Conservation (phyloP, 2,329 filamentous ascomycete genomes). For the Xylaria polymorpha region DNA sequence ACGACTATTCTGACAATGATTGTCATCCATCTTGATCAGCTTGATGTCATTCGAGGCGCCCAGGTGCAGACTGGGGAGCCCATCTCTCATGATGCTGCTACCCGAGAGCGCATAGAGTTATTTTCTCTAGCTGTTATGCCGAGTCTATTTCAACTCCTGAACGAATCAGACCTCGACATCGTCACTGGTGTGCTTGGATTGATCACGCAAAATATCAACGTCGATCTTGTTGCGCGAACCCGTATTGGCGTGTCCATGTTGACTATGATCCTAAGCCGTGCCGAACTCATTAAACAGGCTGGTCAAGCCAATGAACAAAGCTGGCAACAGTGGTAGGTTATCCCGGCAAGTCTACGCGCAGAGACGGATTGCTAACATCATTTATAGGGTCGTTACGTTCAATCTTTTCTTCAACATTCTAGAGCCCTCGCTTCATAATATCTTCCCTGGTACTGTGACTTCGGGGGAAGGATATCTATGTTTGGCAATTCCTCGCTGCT, state of each 20-base stretch:
- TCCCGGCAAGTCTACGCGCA: neutral
- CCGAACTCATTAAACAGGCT: constrained; percentile 90
- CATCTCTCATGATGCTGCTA: constrained; percentile 74
- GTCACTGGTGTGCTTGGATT: constrained; percentile 90
- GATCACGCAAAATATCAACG: constrained; percentile 82
- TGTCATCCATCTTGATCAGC: constrained; percentile 88
- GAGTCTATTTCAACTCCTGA: constrained; percentile 87
- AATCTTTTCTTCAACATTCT: constrained; percentile 87
- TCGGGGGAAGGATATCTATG: constrained; percentile 94
- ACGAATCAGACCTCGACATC: constrained; percentile 89
- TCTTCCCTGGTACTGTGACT: constrained; percentile 93
- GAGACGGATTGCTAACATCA: constrained; percentile 24
- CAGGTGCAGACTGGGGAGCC: constrained; percentile 78
- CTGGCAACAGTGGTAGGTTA: constrained; percentile 80
- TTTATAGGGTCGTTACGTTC: constrained; percentile 77
- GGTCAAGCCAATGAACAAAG: constrained; percentile 75
- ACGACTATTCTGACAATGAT: constrained; percentile 97
- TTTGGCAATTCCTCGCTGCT: constrained; percentile 97
- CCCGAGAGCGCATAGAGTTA: constrained; percentile 91
- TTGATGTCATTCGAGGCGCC: constrained; percentile 88
- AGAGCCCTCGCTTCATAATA: constrained; percentile 82
- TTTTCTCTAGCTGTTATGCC: constrained; percentile 92
- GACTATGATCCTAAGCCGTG: constrained; percentile 93
- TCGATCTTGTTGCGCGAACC: constrained; percentile 85
- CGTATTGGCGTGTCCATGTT: constrained; percentile 89